Evolutionary conservation across 2,329 filamentous ascomycete genomes (phyloP), one percentile per base, ranked within the genome.

Genomic region (Teratosphaeria pseudoeucalypti): DNA sequence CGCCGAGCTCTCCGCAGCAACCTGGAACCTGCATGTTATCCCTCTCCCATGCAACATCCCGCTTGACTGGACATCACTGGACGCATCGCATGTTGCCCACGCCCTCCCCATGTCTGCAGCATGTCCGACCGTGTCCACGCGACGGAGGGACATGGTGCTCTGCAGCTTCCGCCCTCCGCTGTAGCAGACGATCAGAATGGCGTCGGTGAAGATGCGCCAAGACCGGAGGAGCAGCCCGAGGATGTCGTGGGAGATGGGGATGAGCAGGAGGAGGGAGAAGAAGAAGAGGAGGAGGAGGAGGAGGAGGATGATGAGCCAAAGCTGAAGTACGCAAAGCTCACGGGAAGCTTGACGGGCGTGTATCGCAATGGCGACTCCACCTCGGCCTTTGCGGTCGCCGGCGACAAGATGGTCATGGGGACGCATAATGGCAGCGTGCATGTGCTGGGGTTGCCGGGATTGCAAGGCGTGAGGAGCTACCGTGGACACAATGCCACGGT

Each of bases 361-460:
- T 99, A 99, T 77, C 86, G 91, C 60, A 96, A 95, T 77, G 92
- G 90, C 67, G 94, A 99, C 81, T 90, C 91, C 66, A 96, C 92
- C 29, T 96, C 92, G 74, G 80, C 89, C 9, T 96, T 96, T 72
- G 77, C 95, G 56, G 90, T 95, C 56, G 89, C 89, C 49, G 92
- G 92, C 57, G 92, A 99, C 79, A 97, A 97, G 78, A 95, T 97
- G 92, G 90, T 96, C 63, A 80, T 95, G 67, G 94, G 92, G 65
- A 96, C 94, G 34, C 92, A 99, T 74, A 96, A 95, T 76, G 94
- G 94, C 68, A 96, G 94, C 70, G 92, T 97, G 69, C 89, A 99
- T 78, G 87, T 96, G 62, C 78, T 96, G 54, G 87, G 90, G 64
- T 75, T 97, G 19, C 92, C 94, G 0, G 83, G 85, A 6, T 88